Base-by-base conservation (phyloP, 768 basidiomycete genomes). In the Boletus bicolor region DNA sequence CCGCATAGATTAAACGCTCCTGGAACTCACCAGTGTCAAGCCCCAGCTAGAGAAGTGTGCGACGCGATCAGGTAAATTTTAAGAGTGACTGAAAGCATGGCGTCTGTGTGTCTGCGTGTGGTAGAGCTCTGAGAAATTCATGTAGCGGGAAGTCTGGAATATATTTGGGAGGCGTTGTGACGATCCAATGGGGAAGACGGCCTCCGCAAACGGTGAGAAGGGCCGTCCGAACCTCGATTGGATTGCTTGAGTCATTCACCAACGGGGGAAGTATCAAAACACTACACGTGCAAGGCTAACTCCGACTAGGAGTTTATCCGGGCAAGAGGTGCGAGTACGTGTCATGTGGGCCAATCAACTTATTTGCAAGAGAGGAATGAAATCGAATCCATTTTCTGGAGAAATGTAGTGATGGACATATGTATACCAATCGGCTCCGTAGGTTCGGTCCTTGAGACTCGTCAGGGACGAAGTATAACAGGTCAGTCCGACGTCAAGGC, bases 11-110 rank as follows among this genome's bases (percentile, higher is more conserved):
- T 15, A 39, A 12, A 30, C 14, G 37, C 4, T 17, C 21, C 12
- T 19, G 36, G 14, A 30, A 43, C 64, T 37, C n/a, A 62, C 68
- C 69, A 12, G 68, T 70, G 49, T 71, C 68, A n/a, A 70, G 57
- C 26, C 70, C 70, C 68, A 37, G 62, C 64, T 9, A 70, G 44
- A 12, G 70, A 72, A 28, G 64, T 56, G 34, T 63, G 53, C 24
- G 61, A 44, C 11, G 68, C 70, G 24, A 70, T 60, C 38, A 68
- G 42, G 51, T 68, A 70, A 10, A 70, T 52, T 55, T 57, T 60
- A 15, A 58, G 50, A 43, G 61, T 50, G 44, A 28, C 46, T 26
- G 63, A 50, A 28, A 32, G 43, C 67, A 69, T 64, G 32, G 15
- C 10, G 8, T 36, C 46, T 26, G 39, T 14, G 38, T 2, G 8